Conservation (phyloP, 1,284 basidiomycete genomes). For the Ustilago sp. region DNA sequence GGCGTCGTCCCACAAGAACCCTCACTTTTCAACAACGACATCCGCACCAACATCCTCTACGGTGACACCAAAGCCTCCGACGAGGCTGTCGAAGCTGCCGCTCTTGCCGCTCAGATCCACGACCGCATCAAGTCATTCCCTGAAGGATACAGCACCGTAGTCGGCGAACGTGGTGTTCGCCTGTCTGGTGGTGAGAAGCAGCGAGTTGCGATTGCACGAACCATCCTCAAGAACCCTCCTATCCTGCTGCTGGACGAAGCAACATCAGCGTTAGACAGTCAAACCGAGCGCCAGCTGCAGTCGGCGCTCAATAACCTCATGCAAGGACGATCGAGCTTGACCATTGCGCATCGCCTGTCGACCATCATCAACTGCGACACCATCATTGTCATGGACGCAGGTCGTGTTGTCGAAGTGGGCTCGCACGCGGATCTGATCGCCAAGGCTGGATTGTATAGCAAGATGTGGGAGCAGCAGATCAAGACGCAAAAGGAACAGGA, state of each 20-base stretch:
- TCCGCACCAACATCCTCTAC: constrained; percentile 71
- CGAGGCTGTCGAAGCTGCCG: constrained; percentile 61
- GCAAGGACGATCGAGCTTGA: constrained; percentile 66
- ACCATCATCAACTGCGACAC: constrained; percentile 68
- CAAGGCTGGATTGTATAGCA: constrained; percentile 55
- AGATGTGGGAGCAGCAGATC: constrained; percentile 68
- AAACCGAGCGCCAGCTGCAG: constrained; percentile 66
- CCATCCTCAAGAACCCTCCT: constrained; percentile 85
- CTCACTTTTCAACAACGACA: constrained; percentile 82
- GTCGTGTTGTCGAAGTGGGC: constrained; percentile 61
- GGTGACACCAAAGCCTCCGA: constrained; percentile 61
- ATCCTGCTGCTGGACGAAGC: constrained; percentile 86
- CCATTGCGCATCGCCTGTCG: constrained; percentile 68
- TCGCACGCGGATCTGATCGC: constrained; percentile 65
- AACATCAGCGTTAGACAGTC: constrained; percentile 73
- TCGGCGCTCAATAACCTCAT: constrained; percentile 64
- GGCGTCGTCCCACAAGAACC: constrained; percentile 74
- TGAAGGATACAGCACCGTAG: constrained; percentile 80
- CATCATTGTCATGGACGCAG: constrained; percentile 64
- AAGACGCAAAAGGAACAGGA: constrained; percentile 67
- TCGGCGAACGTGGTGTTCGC: constrained; percentile 84
- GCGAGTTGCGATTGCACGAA: constrained; percentile 85
- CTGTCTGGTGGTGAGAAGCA: constrained; percentile 79
- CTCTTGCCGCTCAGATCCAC: constrained; percentile 66
- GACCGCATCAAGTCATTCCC: constrained; percentile 75